phyloP scores from a whole-genome alignment of 163 green algal genomes.

The Scenedesmus sp. region DNA sequence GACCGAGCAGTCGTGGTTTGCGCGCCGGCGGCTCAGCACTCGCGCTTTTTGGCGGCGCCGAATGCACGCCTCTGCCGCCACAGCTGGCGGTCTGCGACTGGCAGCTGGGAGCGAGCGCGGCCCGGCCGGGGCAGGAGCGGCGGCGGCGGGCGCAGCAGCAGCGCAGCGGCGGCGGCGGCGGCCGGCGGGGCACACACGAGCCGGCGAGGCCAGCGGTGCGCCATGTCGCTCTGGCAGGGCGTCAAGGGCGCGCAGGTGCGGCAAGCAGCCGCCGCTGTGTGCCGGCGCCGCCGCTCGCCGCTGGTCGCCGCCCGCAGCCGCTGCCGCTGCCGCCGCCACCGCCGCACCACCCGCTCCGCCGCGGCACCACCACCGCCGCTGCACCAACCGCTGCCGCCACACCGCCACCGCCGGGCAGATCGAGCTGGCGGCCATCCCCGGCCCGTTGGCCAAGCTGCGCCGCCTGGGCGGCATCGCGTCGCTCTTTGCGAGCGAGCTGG shows the following conservation, averaged over 20 bases:
- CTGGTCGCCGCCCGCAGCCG: not conserved
- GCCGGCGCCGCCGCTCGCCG: no score
- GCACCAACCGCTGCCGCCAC: not conserved
- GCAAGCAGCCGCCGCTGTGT: not conserved
- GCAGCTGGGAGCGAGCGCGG: no score
- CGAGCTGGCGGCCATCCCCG: slow-evolving; percentile 24
- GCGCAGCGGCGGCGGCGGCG: no score
- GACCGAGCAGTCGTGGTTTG: no score
- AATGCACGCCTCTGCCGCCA: no score
- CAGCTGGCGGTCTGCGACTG: no score
- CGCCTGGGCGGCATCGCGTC: slow-evolving; percentile 5
- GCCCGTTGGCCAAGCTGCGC: slow-evolving; percentile 21
- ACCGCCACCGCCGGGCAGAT: not conserved
- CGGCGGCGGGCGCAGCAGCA: no score
- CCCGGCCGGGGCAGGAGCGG: no score
- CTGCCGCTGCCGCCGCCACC: not conserved
- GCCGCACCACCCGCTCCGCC: not conserved
- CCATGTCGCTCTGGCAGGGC: slow-evolving; percentile 31
- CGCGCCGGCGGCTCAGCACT: no score
- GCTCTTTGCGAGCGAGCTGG: slow-evolving; percentile 35
- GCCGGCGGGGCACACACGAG: no score
- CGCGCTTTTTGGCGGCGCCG: no score
- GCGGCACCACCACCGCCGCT: not conserved
- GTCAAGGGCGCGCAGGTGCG: slow-evolving; percentile 23
- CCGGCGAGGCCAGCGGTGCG: no score